Evolutionary conservation across 257 asterid genomes (phyloP).

Genomic region (Mitragyna speciosa): DNA sequence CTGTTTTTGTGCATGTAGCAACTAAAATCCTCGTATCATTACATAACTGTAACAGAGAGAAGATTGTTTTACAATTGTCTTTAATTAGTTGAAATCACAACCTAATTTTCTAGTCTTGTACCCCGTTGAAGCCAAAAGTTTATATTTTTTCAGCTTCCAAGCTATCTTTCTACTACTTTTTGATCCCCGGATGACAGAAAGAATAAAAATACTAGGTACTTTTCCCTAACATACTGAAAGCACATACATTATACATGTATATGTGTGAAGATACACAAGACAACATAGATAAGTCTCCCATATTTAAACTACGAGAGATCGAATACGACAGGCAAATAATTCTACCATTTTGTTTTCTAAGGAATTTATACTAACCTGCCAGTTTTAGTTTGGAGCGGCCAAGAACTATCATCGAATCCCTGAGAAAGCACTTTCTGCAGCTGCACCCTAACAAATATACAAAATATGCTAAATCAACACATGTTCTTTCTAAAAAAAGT

Average conservation of each 20-base stretch:
- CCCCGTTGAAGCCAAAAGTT: background rate
- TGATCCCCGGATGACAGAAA: background rate
- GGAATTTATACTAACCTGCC: constrained; percentile 56
- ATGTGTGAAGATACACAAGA: background rate
- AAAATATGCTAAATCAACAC: no score
- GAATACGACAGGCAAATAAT: background rate
- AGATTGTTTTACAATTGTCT: background rate
- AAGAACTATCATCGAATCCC: constrained; percentile 73
- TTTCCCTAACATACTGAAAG: background rate
- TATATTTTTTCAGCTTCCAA: background rate
- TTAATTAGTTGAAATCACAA: background rate
- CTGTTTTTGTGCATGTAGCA: background rate
- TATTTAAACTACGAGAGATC: constrained; percentile 2
- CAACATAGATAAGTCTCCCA: background rate
- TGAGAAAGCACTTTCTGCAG: constrained; percentile 74
- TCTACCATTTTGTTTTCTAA: background rate
- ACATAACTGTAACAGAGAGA: background rate
- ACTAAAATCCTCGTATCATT: background rate
- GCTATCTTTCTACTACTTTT: background rate
- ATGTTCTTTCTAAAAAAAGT: no score
- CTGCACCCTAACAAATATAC: constrained; percentile 53
- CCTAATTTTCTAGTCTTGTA: background rate
- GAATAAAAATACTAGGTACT: background rate
- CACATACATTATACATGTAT: background rate
- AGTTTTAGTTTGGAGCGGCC: constrained; percentile 81